Evolutionary conservation across 805 yeast species (phyloP).

Genomic region (Yarrowia divulgata): DNA sequence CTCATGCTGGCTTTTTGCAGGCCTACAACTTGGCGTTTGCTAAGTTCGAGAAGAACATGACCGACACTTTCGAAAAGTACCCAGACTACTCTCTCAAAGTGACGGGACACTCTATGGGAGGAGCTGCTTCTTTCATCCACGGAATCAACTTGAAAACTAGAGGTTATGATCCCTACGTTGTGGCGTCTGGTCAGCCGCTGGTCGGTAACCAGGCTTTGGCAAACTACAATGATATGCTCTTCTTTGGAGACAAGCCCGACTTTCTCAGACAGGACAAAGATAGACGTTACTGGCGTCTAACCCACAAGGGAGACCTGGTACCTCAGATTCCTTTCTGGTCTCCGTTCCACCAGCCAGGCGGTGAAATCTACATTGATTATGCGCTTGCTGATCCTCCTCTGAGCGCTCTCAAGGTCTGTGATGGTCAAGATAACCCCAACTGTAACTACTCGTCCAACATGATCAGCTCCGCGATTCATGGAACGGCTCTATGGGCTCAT

Average conservation of each 20-base stretch:
- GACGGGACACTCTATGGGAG: conserved; percentile 23
- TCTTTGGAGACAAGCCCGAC: conserved; percentile 13
- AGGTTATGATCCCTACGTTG: conserved; percentile 13
- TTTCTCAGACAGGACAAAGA: conserved; percentile 9
- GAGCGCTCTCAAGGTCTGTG: conserved; percentile 11
- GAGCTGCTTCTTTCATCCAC: conserved; percentile 3
- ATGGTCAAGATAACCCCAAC: conserved; percentile 16
- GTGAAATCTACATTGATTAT: conserved; percentile 14
- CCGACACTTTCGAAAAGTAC: conserved; percentile 7
- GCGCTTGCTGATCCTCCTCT: conserved; percentile 12
- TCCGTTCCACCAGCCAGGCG: conserved; percentile 10
- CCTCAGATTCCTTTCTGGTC: conserved; percentile 23
- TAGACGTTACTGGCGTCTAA: conserved; percentile 7
- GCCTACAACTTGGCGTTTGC: conserved; percentile 5
- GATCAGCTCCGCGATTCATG: neutral
- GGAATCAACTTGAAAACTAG: conserved; percentile 18
- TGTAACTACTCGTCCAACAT: conserved; percentile 25
- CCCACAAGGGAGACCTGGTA: conserved; percentile 5
- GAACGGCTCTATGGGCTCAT: conserved; percentile 15
- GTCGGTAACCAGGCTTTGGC: conserved; percentile 14
- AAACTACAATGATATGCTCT: conserved; percentile 9
- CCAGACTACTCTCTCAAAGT: conserved; percentile 22
- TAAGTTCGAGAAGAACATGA: conserved; percentile 12
- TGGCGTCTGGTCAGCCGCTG: conserved; percentile 12
- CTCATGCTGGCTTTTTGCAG: conserved; percentile 8